phyloP scores from a whole-genome alignment of 768 basidiomycete species.

The Phlegmacium glaucopus region DNA sequence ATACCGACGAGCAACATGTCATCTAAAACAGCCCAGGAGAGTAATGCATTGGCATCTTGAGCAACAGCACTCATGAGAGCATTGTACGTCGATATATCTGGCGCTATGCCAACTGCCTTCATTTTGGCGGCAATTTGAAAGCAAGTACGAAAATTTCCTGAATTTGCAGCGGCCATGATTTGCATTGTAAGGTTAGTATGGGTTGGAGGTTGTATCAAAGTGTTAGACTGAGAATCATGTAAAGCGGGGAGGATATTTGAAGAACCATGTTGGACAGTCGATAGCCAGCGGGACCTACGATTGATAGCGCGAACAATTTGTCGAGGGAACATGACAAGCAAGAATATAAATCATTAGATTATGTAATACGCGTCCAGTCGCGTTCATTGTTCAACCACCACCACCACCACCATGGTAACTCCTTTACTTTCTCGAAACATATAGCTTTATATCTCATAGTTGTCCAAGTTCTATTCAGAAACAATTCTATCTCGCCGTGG shows the following conservation, averaged over 20 bases:
- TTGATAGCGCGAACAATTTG: neutral
- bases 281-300: conserved; percentile 1
- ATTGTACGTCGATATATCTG: conserved; percentile 56
- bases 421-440: neutral
- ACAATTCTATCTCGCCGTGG: conserved; percentile 92
- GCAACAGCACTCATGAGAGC: conserved; percentile 50
- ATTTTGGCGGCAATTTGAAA: conserved; percentile 50
- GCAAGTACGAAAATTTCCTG: conserved; percentile 33
- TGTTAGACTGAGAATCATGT: neutral
- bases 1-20: conserved; percentile 60
- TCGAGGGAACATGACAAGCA: neutral
- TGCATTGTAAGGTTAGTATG: conserved; percentile 28
- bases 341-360: conserved; percentile 7
- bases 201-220: conserved; percentile 1
- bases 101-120: conserved; percentile 52
- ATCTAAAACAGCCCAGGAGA: conserved; percentile 64
- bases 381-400: conserved; percentile 17
- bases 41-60: conserved; percentile 36
- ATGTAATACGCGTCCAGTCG: conserved; percentile 18
- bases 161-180: conserved; percentile 34
- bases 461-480: conserved; percentile 83
- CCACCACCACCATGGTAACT: conserved; percentile 19
- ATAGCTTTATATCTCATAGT: neutral
- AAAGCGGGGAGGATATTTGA: neutral
- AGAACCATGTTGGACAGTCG: neutral